A percentile compares a stretch with the other conserved stretches of the same genome.
Evolutionary conservation across 441 rosid genomes (phyloP).

Genomic region (Macaranga tanarius): DNA sequence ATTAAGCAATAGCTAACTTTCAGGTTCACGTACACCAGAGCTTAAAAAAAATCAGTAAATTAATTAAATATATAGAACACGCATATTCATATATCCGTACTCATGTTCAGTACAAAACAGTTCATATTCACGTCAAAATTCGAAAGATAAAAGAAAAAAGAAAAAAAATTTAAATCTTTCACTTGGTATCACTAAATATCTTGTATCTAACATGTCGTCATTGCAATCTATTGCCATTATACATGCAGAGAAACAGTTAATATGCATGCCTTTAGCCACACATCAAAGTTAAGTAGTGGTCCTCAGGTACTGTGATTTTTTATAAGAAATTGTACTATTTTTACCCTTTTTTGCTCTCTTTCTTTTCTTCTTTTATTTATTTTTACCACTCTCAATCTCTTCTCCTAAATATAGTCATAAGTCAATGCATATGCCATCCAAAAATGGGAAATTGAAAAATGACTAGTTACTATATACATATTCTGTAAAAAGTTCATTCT

Average conservation of each 20-base stretch:
- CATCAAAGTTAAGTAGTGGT: not conserved
- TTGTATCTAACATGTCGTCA: not conserved
- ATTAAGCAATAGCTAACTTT: too few species aligned
- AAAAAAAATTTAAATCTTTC: not conserved
- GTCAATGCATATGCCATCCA: not conserved
- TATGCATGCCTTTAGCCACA: not conserved
- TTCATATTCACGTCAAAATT: too few species aligned
- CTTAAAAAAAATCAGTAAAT: too few species aligned
- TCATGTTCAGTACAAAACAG: too few species aligned
- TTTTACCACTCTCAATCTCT: not conserved
- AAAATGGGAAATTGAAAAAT: not conserved
- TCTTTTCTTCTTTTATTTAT: too few species aligned
- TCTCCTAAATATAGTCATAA: not conserved
- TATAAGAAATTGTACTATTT: not conserved
- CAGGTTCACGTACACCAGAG: too few species aligned
- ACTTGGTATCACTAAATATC: not conserved
- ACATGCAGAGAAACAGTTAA: not conserved
- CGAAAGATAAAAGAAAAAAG: not conserved
- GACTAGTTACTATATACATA: not conserved
- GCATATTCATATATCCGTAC: too few species aligned
- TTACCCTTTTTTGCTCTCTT: too few species aligned
- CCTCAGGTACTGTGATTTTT: constrained; percentile 1
- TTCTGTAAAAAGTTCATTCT: too few species aligned
- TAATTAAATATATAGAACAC: too few species aligned
- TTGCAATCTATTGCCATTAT: not conserved